Conservation (phyloP, 148 eudicot species). For the Dianthus caryophyllus region DNA sequence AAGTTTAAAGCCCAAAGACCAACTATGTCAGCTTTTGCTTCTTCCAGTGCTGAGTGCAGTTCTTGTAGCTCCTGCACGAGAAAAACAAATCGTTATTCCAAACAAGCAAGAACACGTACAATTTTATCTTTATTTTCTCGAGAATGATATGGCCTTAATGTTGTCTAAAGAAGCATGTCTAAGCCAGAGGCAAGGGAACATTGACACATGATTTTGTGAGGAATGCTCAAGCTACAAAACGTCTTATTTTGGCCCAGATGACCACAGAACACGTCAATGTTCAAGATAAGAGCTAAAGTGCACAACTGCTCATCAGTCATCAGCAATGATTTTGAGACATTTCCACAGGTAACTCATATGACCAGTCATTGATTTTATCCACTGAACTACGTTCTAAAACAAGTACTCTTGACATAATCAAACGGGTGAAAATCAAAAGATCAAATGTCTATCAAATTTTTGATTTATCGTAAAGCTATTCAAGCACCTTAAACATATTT, state of each 20-base stretch:
- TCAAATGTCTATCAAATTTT: not conserved
- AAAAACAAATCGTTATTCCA: not conserved
- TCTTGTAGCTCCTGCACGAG: slow-evolving; percentile 83
- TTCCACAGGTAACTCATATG: not conserved
- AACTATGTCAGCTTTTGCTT: slow-evolving; percentile 98
- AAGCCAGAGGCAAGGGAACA: not conserved
- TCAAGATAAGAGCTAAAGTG: not conserved
- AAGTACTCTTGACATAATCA: not conserved
- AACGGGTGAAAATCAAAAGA: not conserved
- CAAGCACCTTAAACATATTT: not conserved
- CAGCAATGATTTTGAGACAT: not conserved
- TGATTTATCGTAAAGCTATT: not conserved
- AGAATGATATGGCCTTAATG: not conserved
- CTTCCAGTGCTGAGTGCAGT: slow-evolving; percentile 88
- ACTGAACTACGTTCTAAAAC: not conserved
- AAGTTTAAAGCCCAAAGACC: slow-evolving; percentile 96
- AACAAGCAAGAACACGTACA: not conserved
- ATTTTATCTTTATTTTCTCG: not conserved
- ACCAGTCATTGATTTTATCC: not conserved
- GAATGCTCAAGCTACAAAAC: not conserved
- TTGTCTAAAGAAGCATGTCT: not conserved
- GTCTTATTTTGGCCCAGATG: not conserved
- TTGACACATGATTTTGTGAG: not conserved
- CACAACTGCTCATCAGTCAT: too few species aligned
- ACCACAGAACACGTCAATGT: not conserved